Conservation (phyloP, 2,329 filamentous ascomycete species). For the Aspergillus sp. region DNA sequence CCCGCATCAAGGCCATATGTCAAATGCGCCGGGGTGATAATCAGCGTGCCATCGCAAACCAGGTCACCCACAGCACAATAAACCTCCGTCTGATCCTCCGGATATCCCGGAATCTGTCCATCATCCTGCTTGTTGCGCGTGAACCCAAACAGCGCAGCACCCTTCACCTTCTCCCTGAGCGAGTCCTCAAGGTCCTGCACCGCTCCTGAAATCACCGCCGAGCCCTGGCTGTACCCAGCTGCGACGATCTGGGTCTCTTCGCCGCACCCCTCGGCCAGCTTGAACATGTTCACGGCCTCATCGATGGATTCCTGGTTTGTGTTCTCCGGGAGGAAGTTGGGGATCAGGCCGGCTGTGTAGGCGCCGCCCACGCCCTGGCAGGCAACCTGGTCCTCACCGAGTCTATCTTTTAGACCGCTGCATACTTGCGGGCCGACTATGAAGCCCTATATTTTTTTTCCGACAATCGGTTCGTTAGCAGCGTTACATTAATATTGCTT, state of each 20-base stretch:
- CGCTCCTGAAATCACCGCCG: conserved; percentile 45
- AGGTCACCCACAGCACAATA: conserved; percentile 20
- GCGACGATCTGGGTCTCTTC: conserved; percentile 43
- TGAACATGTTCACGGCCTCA: conserved; percentile 44
- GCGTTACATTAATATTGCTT: no score
- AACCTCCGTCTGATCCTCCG: conserved; percentile 19
- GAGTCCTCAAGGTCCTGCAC: conserved; percentile 34
- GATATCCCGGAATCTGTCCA: conserved; percentile 19
- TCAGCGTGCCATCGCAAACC: conserved; percentile 18
- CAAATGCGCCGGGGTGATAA: conserved; percentile 18
- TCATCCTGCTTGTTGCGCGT: conserved; percentile 21
- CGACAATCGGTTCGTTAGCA: no score
- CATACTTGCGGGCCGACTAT: conserved; percentile 32
- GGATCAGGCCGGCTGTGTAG: conserved; percentile 39
- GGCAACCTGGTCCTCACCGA: conserved; percentile 27
- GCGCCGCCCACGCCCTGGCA: conserved; percentile 48
- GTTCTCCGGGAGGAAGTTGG: conserved; percentile 42
- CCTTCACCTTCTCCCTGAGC: conserved; percentile 32
- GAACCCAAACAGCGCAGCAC: conserved; percentile 44
- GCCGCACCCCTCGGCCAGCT: conserved; percentile 47
- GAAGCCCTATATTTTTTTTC: conserved; percentile 22
- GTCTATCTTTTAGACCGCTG: conserved; percentile 22
- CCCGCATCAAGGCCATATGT: conserved; percentile 17
- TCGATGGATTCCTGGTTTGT: conserved; percentile 37
- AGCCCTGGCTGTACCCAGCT: conserved; percentile 47